These are phyloP conservation scores for Podospora conica DNA, from an alignment of 495 filamentous ascomycete species.

Conservation along the genomic window DNA sequence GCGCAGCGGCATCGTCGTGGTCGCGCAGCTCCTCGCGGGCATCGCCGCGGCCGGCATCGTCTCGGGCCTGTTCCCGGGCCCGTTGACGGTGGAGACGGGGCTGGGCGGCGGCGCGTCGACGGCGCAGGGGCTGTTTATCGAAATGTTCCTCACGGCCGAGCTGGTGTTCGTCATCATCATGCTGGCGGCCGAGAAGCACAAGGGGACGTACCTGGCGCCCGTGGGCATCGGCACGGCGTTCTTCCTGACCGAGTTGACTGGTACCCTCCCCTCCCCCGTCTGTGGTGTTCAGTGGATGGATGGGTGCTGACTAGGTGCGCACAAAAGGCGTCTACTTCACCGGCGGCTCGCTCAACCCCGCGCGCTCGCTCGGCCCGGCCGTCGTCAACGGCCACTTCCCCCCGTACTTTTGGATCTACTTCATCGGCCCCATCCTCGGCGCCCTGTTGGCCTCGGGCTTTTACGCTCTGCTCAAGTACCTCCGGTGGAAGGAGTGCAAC, in stretches of 20 bases:
- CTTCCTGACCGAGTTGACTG: slow-evolving; percentile 59
- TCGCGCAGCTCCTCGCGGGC: slow-evolving; percentile 52
- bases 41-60: slow-evolving; percentile 56
- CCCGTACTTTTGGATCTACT: slow-evolving; percentile 67
- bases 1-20: slow-evolving; percentile 45
- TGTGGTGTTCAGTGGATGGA: too few species aligned
- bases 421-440: slow-evolving; percentile 52
- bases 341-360: slow-evolving; percentile 55
- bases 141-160: slow-evolving; percentile 73
- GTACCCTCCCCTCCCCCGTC: slow-evolving; percentile 33
- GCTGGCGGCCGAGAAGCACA: slow-evolving; percentile 77
- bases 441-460: slow-evolving; percentile 59
- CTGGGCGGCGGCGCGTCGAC: slow-evolving; percentile 51
- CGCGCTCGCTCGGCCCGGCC: slow-evolving; percentile 50
- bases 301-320: background rate
- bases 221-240: slow-evolving; percentile 70
- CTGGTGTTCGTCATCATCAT: slow-evolving; percentile 77
- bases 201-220: slow-evolving; percentile 70
- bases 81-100: slow-evolving; percentile 54
- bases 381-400: slow-evolving; percentile 57
- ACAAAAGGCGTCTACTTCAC: slow-evolving; percentile 51
- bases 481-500: slow-evolving; percentile 74
- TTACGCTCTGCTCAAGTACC: slow-evolving; percentile 57
- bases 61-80: slow-evolving; percentile 54
- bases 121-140: slow-evolving; percentile 65